phyloP scores from a whole-genome alignment of 176 grass and related monocot species.

The Oryza glumipatula region DNA sequence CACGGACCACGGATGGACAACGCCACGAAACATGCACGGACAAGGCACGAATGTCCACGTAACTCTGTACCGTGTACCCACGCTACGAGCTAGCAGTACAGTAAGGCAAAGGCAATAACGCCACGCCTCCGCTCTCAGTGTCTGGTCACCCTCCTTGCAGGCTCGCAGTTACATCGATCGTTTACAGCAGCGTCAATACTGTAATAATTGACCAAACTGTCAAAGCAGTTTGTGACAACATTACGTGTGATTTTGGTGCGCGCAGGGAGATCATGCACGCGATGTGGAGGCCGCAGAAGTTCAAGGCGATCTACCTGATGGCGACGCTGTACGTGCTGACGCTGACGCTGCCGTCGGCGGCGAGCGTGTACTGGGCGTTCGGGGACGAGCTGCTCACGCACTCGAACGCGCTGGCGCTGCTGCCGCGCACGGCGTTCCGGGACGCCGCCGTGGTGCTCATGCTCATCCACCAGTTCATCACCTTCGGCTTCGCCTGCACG shows the following conservation, averaged over 20 bases:
- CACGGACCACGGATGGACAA: not conserved
- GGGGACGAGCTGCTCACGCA: conserved; percentile 85
- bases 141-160: conserved; percentile 20
- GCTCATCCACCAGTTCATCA: conserved; percentile 99
- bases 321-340: conserved; percentile 92
- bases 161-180: not conserved
- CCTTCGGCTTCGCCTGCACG: conserved; percentile 98
- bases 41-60: conserved; percentile 39
- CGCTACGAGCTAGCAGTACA: not conserved
- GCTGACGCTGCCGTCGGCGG: conserved; percentile 90
- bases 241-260: not conserved
- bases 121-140: not conserved
- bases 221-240: not conserved
- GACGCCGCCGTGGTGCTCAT: conserved; percentile 92
- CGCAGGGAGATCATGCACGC: conserved; percentile 98
- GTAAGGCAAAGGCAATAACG: not conserved
- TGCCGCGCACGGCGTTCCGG: conserved; percentile 69
- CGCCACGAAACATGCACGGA: conserved; percentile 44
- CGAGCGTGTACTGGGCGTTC: conserved; percentile 98
- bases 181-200: not conserved
- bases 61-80: conserved; percentile 9
- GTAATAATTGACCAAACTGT: not conserved
- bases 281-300: conserved; percentile 99
- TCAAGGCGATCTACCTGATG: conserved; percentile 96
- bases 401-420: conserved; percentile 86